phyloP scores from a whole-genome alignment of 2,329 filamentous ascomycete species.

The Nectriaceae sp. region DNA sequence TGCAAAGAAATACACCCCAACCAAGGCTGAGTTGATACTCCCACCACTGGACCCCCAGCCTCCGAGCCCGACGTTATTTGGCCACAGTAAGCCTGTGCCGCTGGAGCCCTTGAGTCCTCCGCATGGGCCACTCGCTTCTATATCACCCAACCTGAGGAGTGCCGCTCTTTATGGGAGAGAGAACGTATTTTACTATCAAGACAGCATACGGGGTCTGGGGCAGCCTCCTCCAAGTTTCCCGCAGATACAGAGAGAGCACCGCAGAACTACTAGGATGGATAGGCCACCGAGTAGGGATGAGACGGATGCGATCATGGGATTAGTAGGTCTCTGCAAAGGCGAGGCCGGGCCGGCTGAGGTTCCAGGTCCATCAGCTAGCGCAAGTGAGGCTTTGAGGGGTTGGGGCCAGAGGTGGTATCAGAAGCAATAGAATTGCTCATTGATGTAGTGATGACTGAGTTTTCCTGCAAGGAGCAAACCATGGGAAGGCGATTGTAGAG shows the following conservation, averaged over 20 bases:
- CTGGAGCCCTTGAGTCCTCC: constrained; percentile 33
- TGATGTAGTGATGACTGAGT: constrained; percentile 1
- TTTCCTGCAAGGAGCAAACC: no score
- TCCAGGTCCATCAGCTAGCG: not conserved
- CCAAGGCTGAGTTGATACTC: constrained; percentile 24
- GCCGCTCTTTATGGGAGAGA: constrained; percentile 16
- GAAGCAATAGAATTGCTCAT: constrained; percentile 14
- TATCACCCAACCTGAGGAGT: constrained; percentile 35
- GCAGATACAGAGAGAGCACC: constrained; percentile 15
- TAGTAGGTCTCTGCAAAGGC: not conserved
- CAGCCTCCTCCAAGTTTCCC: constrained; percentile 15
- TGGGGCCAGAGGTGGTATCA: constrained; percentile 19
- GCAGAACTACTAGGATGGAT: constrained; percentile 2
- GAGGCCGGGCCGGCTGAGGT: not conserved
- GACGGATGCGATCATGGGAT: constrained; percentile 22
- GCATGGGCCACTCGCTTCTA: constrained; percentile 26
- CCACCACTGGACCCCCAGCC: constrained; percentile 32
- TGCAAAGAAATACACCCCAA: constrained; percentile 3
- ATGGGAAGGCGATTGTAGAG: not conserved
- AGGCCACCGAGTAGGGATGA: constrained; percentile 11
- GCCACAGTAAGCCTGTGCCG: constrained; percentile 25
- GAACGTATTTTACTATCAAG: constrained; percentile 26
- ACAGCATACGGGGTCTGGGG: constrained; percentile 23
- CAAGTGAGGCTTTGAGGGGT: constrained; percentile 10
- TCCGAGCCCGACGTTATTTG: constrained; percentile 12